Conservation (phyloP, 805 yeast genomes). For the Ascoidea asiatica region DNA sequence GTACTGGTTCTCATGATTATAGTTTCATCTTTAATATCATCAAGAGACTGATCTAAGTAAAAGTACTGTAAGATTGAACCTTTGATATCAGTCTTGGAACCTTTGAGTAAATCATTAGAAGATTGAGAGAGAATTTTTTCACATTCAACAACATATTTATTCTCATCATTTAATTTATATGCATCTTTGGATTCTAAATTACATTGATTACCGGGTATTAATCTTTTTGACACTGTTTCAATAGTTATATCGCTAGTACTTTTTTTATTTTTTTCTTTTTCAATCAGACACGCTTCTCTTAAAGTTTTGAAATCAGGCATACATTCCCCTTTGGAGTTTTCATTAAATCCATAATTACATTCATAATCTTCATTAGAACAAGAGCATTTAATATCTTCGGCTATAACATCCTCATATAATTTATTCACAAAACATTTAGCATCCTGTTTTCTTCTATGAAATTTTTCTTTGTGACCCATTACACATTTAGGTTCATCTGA, state of each 20-base stretch:
- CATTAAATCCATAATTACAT: constrained; percentile 42
- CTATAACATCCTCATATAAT: constrained; percentile 30
- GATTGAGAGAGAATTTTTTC: constrained; percentile 11
- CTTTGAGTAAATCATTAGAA: constrained; percentile 19
- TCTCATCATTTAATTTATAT: constrained; percentile 16
- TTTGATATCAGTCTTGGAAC: constrained; percentile 29
- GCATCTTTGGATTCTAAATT: constrained; percentile 8
- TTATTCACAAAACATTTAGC: constrained; percentile 49
- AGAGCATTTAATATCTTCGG: constrained; percentile 40
- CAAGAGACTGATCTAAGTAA: constrained; percentile 43
- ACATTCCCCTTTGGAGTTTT: constrained; percentile 30
- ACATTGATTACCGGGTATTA: constrained; percentile 34
- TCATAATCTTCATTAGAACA: constrained; percentile 61
- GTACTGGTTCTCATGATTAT: constrained; percentile 44
- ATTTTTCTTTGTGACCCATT: constrained; percentile 54
- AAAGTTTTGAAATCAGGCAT: constrained; percentile 20
- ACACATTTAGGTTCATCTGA: constrained; percentile 33
- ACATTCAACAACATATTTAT: constrained; percentile 18
- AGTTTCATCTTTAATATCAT: constrained; percentile 42
- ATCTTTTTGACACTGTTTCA: constrained; percentile 18
- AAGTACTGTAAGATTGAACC: constrained; percentile 42
- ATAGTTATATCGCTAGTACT: constrained; percentile 8
- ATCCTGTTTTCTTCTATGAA: constrained; percentile 47
- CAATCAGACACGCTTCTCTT: constrained; percentile 14
- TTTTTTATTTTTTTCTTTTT: constrained; percentile 14